Evolutionary conservation across 768 basidiomycete genomes (phyloP), one percentile per base, ranked within the genome.

Genomic region (Postia placenta): DNA sequence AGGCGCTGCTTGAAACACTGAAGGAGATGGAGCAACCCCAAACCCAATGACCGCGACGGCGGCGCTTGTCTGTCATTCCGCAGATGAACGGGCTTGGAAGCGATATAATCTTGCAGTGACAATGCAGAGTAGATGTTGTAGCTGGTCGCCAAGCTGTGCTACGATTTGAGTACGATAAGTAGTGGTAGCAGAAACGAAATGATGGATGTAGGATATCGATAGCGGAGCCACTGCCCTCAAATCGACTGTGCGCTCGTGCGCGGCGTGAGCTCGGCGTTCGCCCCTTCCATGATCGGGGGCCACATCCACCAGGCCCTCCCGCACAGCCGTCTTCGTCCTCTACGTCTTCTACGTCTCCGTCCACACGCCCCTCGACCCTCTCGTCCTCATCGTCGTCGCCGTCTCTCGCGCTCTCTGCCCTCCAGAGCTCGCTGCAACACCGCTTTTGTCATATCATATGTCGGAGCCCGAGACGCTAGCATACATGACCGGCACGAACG

Each of bases 401-500:
- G n/a, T n/a, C n/a, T n/a, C n/a, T n/a, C n/a, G 15, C 30, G 7
- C 30, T 7, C 30, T 33, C 30, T 33, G 9, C 15, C 30, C 7
- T 15, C 7, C 9, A 33, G 30, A 33, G 15, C 9, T 33, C 30
- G 7, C 30, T 15, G 7, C 30, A 33, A 33, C 15, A 33, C 9
- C 30, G 30, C 15, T 33, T 7, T 7, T 33, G 30, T 33, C 9
- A 33, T 33, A 33, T 33, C 30, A 62, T 67, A 85, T 86, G 83
- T 84, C 83, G 61, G 81, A 85, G 78, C 76, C 81, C 64, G 82
- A 85, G 71, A 75, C 82, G 42, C 54, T 63, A 51, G 75, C 74
- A 57, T 85, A 82, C 78, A 85, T 87, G 73, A 73, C 75, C 70
- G 80, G 79, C 72, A 68, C 81, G 61, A 85, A 87, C 81, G 85